A percentile compares a stretch with the other conserved stretches of the same genome.
These are phyloP conservation scores for Oehlia diaphana DNA, from an alignment of 192 early-diverging fungal genomes.

Conservation along the genomic window DNA sequence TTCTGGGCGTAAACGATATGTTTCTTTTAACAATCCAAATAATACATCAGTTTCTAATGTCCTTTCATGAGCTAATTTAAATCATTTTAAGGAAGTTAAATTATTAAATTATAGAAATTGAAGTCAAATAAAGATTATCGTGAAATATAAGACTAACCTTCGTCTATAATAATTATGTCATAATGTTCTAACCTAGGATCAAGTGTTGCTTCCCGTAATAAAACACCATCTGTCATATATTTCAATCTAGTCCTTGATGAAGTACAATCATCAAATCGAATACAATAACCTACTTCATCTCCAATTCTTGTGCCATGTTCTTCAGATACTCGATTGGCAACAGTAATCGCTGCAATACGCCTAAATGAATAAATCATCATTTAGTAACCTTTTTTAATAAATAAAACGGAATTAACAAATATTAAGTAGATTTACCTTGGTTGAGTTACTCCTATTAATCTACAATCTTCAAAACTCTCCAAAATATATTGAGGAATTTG, in stretches of 20 bases:
- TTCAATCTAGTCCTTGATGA: slow-evolving; percentile 80
- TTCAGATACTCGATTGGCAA: slow-evolving; percentile 94
- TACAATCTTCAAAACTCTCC: slow-evolving; percentile 48
- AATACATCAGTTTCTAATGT: slow-evolving; percentile 91
- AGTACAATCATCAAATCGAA: slow-evolving; percentile 96
- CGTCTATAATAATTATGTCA: slow-evolving; percentile 91
- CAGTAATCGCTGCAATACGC: slow-evolving; percentile 84
- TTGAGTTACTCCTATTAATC: slow-evolving; percentile 71
- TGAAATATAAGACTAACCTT: slow-evolving; percentile 37
- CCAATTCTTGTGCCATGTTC: slow-evolving; percentile 85
- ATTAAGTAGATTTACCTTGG: slow-evolving; percentile 51
- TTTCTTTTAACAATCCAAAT: slow-evolving; percentile 84
- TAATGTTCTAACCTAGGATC: slow-evolving; percentile 85
- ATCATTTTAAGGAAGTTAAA: background rate
- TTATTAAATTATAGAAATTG: background rate
- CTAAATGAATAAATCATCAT: slow-evolving; percentile 36
- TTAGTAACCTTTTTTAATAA: background rate
- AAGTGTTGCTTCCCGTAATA: slow-evolving; percentile 85
- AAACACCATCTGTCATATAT: slow-evolving; percentile 98
- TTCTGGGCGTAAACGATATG: slow-evolving; percentile 73
- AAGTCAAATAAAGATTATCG: background rate
- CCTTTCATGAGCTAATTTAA: slow-evolving; percentile 80
- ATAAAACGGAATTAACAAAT: no score
- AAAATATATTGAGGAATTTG: slow-evolving; percentile 83
- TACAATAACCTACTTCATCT: slow-evolving; percentile 84